These are phyloP conservation scores for Chlorophyllum brunneum DNA, from an alignment of 768 basidiomycete species.

Conservation along the genomic window DNA sequence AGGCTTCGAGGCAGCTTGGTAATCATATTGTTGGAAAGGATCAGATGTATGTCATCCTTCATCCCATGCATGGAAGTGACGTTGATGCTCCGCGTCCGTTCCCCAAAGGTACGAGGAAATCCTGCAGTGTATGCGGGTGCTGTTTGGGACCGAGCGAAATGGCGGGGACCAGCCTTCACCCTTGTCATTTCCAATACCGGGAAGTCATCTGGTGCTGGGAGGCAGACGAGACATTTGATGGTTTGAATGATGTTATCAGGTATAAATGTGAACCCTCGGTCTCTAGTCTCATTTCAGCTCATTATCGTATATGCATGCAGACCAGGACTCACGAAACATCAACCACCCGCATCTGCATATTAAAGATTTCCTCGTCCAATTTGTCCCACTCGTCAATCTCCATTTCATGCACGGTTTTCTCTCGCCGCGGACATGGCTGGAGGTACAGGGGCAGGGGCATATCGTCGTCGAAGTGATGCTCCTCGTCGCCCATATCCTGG, in stretches of 20 bases:
- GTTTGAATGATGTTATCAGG: constrained; percentile 10
- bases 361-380: constrained; percentile 10
- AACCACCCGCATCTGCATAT: constrained; percentile 3
- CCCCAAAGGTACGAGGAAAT: constrained; percentile 17
- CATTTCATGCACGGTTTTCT: constrained; percentile 2
- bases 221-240: constrained; percentile 8
- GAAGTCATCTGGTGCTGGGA: constrained; percentile 10
- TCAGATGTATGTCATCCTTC: constrained; percentile 45
- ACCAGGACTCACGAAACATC: constrained; percentile 8
- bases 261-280: constrained; percentile 9
- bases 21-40: constrained; percentile 53
- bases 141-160: constrained; percentile 23
- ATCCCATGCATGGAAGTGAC: constrained; percentile 17
- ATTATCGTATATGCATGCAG: neutral
- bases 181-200: constrained; percentile 2
- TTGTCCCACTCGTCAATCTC: constrained; percentile 9
- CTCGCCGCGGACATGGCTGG: constrained; percentile 7
- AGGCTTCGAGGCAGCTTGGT: constrained; percentile 51
- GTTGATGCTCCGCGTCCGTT: constrained; percentile 22
- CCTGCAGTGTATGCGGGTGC: constrained; percentile 19
- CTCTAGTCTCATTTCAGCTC: neutral
- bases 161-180: constrained; percentile 9
- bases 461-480: constrained; percentile 4
- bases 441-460: constrained; percentile 10
- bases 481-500: constrained; percentile 6